Evolutionary conservation across 2,329 filamentous ascomycete species (phyloP).

Genomic region (Ascocoryne sarcoides): DNA sequence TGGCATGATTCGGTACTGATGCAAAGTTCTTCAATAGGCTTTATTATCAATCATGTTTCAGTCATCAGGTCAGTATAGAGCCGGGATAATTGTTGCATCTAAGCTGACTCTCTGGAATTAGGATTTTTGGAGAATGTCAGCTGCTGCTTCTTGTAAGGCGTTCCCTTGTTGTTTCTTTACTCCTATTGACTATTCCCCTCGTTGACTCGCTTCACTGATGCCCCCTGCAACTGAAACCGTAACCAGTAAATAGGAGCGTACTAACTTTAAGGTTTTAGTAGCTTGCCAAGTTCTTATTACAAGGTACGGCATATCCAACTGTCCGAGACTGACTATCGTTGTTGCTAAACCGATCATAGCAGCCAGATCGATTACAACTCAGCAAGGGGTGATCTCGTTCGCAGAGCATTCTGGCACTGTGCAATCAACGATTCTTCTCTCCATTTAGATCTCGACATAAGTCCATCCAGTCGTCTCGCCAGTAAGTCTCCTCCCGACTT

Average conservation of each 20-base stretch:
- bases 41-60: slow-evolving; percentile 44
- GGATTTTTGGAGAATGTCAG: slow-evolving; percentile 53
- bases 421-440: slow-evolving; percentile 46
- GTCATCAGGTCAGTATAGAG: slow-evolving; percentile 38
- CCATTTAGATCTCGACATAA: slow-evolving; percentile 49
- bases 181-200: slow-evolving; percentile 6
- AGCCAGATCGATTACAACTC: too few relatives aligned
- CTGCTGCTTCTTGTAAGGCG: slow-evolving; percentile 47
- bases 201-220: slow-evolving; percentile 7
- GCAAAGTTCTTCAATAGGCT: slow-evolving; percentile 31
- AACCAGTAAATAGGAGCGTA: slow-evolving; percentile 29
- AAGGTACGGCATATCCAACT: too few relatives aligned
- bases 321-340: too few relatives aligned
- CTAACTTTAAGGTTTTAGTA: too few relatives aligned
- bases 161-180: slow-evolving; percentile 47
- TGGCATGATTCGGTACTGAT: too few relatives aligned
- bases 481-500: too few relatives aligned
- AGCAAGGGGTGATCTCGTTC: slow-evolving; percentile 41
- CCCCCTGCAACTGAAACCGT: not conserved
- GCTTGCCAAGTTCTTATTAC: too few relatives aligned
- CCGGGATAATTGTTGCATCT: too few relatives aligned
- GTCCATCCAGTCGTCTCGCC: slow-evolving; percentile 47
- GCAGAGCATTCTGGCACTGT: slow-evolving; percentile 49
- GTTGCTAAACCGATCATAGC: too few relatives aligned
- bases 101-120: slow-evolving; percentile 22